Evolutionary conservation across 768 basidiomycete genomes (phyloP), one percentile per base, ranked within the genome.

Genomic region (Stropharia rugosoannulata): DNA sequence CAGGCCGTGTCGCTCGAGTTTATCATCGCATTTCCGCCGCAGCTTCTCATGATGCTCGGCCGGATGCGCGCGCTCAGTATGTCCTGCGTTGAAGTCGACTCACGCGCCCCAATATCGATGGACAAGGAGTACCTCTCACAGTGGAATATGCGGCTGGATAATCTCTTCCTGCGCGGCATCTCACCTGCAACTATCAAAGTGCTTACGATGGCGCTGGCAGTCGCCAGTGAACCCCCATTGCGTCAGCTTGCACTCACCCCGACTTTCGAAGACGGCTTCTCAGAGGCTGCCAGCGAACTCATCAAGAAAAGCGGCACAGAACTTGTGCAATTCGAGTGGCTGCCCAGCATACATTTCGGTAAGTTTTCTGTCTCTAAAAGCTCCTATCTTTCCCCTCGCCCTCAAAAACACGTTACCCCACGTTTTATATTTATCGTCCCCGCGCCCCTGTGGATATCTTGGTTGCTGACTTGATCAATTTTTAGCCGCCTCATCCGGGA

Each of bases 301-400:
- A 59, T 66, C 43, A 54, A 53, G 16, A 5, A 44, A 4, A 45
- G 53, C 15, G 62, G 61, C 10, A 51, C 53, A 3, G 51, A 58
- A 19, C 42, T 66, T 18, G 56, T 42, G 2, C 38, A 43, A 2
- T 64, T 66, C 29, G 62, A 62, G 56, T 66, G 64, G 64, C 40
- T 66, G 10, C 64, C 64, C 5, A 64, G 62, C 8, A 61, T 64
- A 25, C 62, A 66, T 43, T 66, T 62, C 49, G 55, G 64, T 66
- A 50, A 44, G 64, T 19, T 15, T 50, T n/a, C 22, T 35, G 38
- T 41, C n/a, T 19, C 44, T 13, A 27, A 42, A 9, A 36, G 10
- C 18, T 7, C 27, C 36, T 49, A n/a, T 18, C 36, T 10, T 19
- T 25, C 18, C 13, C 15, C 39, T 38, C 1, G 39, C 13, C 15